Percentiles rank a stretch among this genome's conserved stretches.
phyloP scores from a whole-genome alignment of 345 rosid genomes.

The Syzygium aromaticum region DNA sequence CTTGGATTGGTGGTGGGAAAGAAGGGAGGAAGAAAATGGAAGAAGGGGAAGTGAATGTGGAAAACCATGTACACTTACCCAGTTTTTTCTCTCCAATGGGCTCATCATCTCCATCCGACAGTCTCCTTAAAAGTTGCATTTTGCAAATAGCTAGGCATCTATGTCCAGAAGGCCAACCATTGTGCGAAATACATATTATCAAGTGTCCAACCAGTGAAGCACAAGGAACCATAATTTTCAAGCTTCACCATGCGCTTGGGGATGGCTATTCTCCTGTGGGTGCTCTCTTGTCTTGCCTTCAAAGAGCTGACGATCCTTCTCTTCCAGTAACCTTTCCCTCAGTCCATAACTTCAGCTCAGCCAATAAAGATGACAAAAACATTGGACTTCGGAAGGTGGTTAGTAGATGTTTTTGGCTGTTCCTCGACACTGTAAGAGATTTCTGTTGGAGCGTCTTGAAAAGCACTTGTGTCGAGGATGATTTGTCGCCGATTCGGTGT shows the following conservation, averaged over 20 bases:
- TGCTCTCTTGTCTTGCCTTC: background rate
- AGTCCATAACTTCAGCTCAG: background rate
- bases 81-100: background rate
- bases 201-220: background rate
- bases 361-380: background rate
- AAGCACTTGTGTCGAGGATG: no score
- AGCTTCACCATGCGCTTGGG: background rate
- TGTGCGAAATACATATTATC: background rate
- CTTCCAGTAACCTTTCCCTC: background rate
- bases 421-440: no score
- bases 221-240: background rate
- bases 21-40: constrained; percentile 5
- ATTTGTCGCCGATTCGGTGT: no score
- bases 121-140: no score
- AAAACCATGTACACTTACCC: constrained; percentile 9
- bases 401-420: no score
- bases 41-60: constrained; percentile 1
- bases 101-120: no score
- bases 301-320: background rate
- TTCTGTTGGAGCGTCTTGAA: no score
- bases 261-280: background rate
- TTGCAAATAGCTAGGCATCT: background rate
- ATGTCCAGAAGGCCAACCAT: background rate
- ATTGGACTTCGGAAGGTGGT: no score
- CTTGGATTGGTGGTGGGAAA: background rate